phyloP scores from a whole-genome alignment of 1,139 yeast genomes.

The Hansenula sp. region DNA sequence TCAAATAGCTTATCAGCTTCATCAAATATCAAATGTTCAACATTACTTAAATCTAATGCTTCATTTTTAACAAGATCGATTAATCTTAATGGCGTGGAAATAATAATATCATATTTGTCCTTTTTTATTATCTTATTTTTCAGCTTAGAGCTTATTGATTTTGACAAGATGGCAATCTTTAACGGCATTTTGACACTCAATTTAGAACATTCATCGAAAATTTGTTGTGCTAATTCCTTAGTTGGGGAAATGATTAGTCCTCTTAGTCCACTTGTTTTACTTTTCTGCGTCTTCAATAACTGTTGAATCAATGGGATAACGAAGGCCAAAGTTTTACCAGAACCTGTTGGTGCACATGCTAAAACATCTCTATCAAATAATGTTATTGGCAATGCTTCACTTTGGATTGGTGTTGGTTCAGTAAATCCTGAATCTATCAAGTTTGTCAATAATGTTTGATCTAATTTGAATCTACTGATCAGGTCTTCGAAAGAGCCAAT shows the following conservation, averaged over 20 bases:
- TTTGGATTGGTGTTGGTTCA: conserved; percentile 90
- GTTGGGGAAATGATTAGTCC: conserved; percentile 91
- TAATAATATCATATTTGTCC: conserved; percentile 72
- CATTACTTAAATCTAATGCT: conserved; percentile 53
- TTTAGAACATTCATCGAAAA: conserved; percentile 63
- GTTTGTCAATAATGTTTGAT: conserved; percentile 59
- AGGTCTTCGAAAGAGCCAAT: conserved; percentile 86
- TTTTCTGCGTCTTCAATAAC: conserved; percentile 29
- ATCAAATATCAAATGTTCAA: conserved; percentile 78
- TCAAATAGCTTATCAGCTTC: conserved; percentile 96
- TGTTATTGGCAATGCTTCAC: conserved; percentile 75
- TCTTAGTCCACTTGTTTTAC: conserved; percentile 44
- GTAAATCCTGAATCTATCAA: conserved; percentile 66
- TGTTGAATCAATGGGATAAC: conserved; percentile 76
- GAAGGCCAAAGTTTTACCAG: conserved; percentile 90
- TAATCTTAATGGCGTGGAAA: conserved; percentile 85
- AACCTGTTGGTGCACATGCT: conserved; percentile 94
- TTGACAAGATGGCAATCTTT: conserved; percentile 66
- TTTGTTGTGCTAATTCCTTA: conserved; percentile 85
- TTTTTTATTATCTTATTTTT: conserved; percentile 53
- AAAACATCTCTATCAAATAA: conserved; percentile 64
- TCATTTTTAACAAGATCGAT: conserved; percentile 72
- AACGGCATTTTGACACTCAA: conserved; percentile 49
- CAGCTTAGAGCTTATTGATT: conserved; percentile 70
- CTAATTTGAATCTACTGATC: conserved; percentile 60